Base-by-base conservation (phyloP, 2,329 filamentous ascomycete genomes). In the Allantophomopsis cytisporea region DNA sequence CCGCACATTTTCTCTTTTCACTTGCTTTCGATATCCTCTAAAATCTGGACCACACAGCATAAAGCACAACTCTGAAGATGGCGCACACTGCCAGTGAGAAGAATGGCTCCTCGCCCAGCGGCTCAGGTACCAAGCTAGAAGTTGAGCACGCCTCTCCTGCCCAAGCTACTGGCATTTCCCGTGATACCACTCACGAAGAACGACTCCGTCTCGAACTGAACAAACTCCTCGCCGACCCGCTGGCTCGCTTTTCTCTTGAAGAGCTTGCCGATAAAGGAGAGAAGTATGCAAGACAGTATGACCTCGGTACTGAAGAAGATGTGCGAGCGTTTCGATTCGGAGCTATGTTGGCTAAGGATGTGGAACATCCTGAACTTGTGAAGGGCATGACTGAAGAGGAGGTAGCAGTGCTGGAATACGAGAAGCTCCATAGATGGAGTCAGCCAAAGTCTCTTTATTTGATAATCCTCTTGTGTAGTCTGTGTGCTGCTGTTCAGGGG, bases 401-500 rank as follows among this genome's bases (percentile, higher is more conserved):
- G 52, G 65, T 64, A 32, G 58, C 64, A 2, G 62, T 72, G 5
- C 58, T 86, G 31, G 62, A 68, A 10, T 64, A 68, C 14, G 81
- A 87, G 52, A 66, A 71, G 32, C 70, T 68, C 1, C 68, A 82
- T 50, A 76, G 74, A 44, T 86, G 81, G 81, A 71, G 68, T 5
- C 80, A 86, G 49, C 79, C 80, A 0, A 62, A 55, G 45, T 69
- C 72, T 54, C 65, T 84, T 37, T 83, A 82, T 54, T 64, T 76
- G 38, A 67, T 83, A 7, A 74, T 85, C 45, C 52, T 76, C 43
- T 64, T 79, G 30, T 82, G 76, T 50, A 80, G 75, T n/a, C 64
- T 74, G 15, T 79, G 71, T 34, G 80, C 80, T 13, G 76, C 77
- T 17, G 80, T 83, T 1, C 80, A 83, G 51, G 79, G 78, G 49